Base-by-base conservation (phyloP, 176 grass and related monocot species). In the Triticum turgidum region DNA sequence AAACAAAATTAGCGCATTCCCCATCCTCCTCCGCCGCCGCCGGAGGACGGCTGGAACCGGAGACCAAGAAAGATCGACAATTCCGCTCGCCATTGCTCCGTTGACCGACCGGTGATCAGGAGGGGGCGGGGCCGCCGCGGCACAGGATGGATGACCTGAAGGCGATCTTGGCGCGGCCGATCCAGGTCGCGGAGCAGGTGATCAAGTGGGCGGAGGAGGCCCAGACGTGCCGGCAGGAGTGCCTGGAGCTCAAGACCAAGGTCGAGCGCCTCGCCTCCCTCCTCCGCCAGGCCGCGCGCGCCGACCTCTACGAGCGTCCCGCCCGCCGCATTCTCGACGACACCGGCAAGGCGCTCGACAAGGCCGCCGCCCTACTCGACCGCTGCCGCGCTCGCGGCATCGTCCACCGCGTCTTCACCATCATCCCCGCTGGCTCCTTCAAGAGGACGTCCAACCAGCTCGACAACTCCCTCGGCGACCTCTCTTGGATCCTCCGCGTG, bases 161-260 rank as follows among this genome's bases (percentile, higher is more conserved):
- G 90, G 86, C 86, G 70, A 96, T 86, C 80, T 86, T 98, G 34
- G 92, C 96, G 61, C 94, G 80, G 85, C 92, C 97, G 82, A 98
- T 98, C 83, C 97, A 96, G 84, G 49, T 98, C 5, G 97, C 97
- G 25, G 96, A 98, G 81, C 97, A 96, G 79, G 93, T 98, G 49
- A 94, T 91, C 9, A 96, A 96, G 88, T 91, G 88, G 84, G 88
- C 91, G 56, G 97, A 96, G 29, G 93, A 96, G 35, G 91, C 84
- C 41, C 86, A 91, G 49, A 76, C 82, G 34, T 91, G 17, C 85
- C 74, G 88, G 85, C 88, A 88, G 82, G 97, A 98, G 42, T 98
- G 97, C 93, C 37, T 82, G 38, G 97, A 96, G 42, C 78, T 98
- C 75, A 94, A 92, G 82, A 33, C 80, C 24, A 92, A 94, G 69